These are phyloP conservation scores for Xylaria telfairii DNA, from an alignment of 495 filamentous ascomycete genomes.

Conservation along the genomic window DNA sequence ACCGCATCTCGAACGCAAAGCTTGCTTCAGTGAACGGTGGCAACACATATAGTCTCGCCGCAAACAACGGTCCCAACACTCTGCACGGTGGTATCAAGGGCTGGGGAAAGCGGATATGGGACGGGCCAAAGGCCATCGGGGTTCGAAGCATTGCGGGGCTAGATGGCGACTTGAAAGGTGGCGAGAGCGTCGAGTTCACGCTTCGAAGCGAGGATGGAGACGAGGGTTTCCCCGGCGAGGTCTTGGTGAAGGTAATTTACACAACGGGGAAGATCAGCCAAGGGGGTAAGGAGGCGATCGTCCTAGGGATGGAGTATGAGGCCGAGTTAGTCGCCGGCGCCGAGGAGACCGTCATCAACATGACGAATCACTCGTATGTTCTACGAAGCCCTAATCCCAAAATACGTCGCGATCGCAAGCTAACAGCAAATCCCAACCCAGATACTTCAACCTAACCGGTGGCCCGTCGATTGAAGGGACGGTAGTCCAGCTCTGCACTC, in stretches of 20 bases:
- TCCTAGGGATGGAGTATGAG: slow-evolving; percentile 87
- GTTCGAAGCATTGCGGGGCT: slow-evolving; percentile 50
- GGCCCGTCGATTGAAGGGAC: slow-evolving; percentile 76
- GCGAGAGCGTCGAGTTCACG: slow-evolving; percentile 77
- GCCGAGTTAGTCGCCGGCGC: slow-evolving; percentile 77
- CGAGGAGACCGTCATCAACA: slow-evolving; percentile 85
- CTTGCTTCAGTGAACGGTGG: slow-evolving; percentile 75
- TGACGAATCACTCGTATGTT: slow-evolving; percentile 92
- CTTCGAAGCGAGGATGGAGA: slow-evolving; percentile 77
- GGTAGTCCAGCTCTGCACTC: slow-evolving; percentile 70
- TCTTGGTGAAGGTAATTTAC: slow-evolving; percentile 81
- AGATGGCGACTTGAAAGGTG: slow-evolving; percentile 65
- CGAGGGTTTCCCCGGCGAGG: slow-evolving; percentile 84
- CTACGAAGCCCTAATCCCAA: neutral
- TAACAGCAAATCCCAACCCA: slow-evolving; percentile 43
- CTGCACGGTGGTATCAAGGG: slow-evolving; percentile 82
- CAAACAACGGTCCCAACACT: slow-evolving; percentile 79
- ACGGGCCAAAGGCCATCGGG: slow-evolving; percentile 71
- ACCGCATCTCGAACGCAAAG: slow-evolving; percentile 77
- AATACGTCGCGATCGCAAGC: neutral
- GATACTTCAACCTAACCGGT: slow-evolving; percentile 88
- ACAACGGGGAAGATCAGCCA: slow-evolving; percentile 69
- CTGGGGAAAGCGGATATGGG: slow-evolving; percentile 85
- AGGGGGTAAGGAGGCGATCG: slow-evolving; percentile 63
- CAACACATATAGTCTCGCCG: slow-evolving; percentile 66